These are phyloP conservation scores for Fusarium sp. DNA, from an alignment of 2,329 filamentous ascomycete species.

Conservation along the genomic window DNA sequence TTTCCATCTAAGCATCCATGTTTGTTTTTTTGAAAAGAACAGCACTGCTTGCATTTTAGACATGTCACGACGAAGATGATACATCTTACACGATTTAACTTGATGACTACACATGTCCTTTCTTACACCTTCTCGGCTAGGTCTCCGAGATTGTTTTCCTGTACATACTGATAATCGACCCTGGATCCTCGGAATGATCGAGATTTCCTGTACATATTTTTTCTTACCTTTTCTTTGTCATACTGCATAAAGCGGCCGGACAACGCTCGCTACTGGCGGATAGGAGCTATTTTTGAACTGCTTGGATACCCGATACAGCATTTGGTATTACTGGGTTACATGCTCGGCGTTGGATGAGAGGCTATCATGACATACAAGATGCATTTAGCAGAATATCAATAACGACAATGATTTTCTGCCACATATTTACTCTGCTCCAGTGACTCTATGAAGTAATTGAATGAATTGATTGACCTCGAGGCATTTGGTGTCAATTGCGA, in stretches of 20 bases:
- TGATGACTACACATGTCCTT: constrained; percentile 33
- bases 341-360: constrained; percentile 47
- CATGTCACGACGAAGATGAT: constrained; percentile 29
- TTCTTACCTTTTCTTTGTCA: constrained; percentile 25
- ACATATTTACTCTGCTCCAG: background rate
- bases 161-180: constrained; percentile 40
- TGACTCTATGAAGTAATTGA: background rate
- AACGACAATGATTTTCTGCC: constrained; percentile 38
- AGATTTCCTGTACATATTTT: constrained; percentile 42
- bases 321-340: constrained; percentile 43
- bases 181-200: constrained; percentile 7
- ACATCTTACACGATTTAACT: constrained; percentile 39
- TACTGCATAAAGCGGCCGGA: constrained; percentile 45
- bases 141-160: constrained; percentile 31
- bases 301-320: constrained; percentile 52
- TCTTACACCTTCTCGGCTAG: constrained; percentile 21
- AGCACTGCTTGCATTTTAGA: constrained; percentile 15
- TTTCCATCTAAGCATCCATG: constrained; percentile 70
- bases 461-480: background rate
- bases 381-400: constrained; percentile 44
- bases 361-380: constrained; percentile 40
- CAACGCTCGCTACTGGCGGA: constrained; percentile 42
- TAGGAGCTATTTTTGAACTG: constrained; percentile 41
- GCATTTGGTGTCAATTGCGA: too few relatives aligned
- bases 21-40: constrained; percentile 18